phyloP scores from a whole-genome alignment of 495 filamentous ascomycete species.

The Venustampulla echinocandica region DNA sequence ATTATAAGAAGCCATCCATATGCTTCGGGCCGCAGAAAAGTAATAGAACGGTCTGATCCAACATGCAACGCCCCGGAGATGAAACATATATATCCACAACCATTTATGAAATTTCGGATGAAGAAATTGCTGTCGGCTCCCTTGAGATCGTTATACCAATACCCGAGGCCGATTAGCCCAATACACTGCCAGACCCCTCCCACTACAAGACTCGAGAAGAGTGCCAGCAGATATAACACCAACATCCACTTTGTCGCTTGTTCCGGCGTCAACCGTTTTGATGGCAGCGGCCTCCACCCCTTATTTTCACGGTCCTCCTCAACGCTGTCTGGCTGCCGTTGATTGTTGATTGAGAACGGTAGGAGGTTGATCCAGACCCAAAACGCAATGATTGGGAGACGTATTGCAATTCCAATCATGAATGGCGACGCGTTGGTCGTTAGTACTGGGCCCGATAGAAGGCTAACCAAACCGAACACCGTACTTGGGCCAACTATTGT shows the following conservation, averaged over 20 bases:
- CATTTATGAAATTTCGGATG: slow-evolving; percentile 38
- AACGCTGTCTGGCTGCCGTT: slow-evolving; percentile 34
- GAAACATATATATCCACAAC: slow-evolving; percentile 30
- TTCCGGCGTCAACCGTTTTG: slow-evolving; percentile 27
- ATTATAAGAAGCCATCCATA: neutral
- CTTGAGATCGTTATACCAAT: slow-evolving; percentile 45
- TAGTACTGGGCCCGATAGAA: slow-evolving; percentile 20
- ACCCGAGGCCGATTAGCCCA: slow-evolving; percentile 31
- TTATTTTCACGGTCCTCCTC: slow-evolving; percentile 47
- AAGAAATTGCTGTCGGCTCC: slow-evolving; percentile 33
- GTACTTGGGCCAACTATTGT: slow-evolving; percentile 30
- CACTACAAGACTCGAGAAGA: slow-evolving; percentile 26
- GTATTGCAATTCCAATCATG: slow-evolving; percentile 16
- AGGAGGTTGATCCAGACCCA: slow-evolving; percentile 27
- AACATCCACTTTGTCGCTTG: slow-evolving; percentile 29
- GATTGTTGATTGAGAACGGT: slow-evolving; percentile 39
- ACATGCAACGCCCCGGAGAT: slow-evolving; percentile 23
- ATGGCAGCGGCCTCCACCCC: slow-evolving; percentile 46
- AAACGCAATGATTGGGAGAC: slow-evolving; percentile 2
- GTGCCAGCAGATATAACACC: slow-evolving; percentile 25
- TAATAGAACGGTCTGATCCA: neutral
- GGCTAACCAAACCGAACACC: slow-evolving; percentile 26
- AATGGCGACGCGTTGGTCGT: slow-evolving; percentile 16
- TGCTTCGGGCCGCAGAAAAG: neutral
- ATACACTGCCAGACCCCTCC: slow-evolving; percentile 29